Base-by-base conservation (phyloP, 345 rosid species). In the Kandelia obovata region DNA sequence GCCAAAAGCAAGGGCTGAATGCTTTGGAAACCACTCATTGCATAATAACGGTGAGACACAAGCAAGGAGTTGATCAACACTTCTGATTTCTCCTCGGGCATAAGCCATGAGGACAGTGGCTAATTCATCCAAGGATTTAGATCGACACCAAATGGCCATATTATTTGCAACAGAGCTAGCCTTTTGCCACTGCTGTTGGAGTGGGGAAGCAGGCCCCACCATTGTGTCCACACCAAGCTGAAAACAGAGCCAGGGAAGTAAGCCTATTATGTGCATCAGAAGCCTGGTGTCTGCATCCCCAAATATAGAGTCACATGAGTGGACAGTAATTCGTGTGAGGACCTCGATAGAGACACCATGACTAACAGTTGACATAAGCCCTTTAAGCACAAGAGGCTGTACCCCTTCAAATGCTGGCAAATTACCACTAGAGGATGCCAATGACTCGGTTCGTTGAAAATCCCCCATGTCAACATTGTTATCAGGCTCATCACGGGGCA, bases 201-300 rank as follows among this genome's bases (percentile, higher is more conserved):
- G 88, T 4, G 98, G 96, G 30, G 89, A 87, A 67, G 88, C 68
- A 31, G 90, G 88, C 66, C 82, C 90, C 17, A 77, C 69, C 27
- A 81, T 74, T 34, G 82, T 82, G 74, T 90, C 97, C 76, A 82
- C 81, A 75, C 87, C 70, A 49, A 95, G 91, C 78, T 92, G 99
- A 78, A 95, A 80, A 84, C 98, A 95, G 73, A 95, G 94, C 99
- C 98, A 95, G 4, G 98, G 99, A 70, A 95, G 97, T 63, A 92
- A 83, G 61, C 98, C 96, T 32, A 93, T 86, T 75, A 95, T 86
- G 82, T 95, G 99, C 99, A 95, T 90, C 30, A 95, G 86, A 71
- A 95, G 94, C 75, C 99, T 88, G 15, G 98, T 92, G 81, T 95
- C 99, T 11, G 74, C 75, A 71, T 90, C 96, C 27, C 99, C 99